Conservation (phyloP, 2,329 filamentous ascomycete genomes). For the Paraphoma chrysanthemicola region DNA sequence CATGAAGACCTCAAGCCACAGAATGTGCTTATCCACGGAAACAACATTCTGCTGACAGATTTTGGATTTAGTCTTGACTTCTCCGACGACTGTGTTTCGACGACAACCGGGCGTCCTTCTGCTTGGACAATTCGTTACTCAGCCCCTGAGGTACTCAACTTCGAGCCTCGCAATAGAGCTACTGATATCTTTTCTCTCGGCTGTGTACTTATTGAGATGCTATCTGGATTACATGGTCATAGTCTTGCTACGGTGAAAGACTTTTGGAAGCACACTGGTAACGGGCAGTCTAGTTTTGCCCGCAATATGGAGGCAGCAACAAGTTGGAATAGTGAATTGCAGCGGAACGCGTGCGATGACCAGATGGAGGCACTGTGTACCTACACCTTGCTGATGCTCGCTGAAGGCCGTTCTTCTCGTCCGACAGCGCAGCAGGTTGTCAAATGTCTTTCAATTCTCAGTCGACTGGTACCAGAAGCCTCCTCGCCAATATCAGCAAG, state of each 20-base stretch:
- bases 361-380: neutral
- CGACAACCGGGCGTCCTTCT: constrained; percentile 17
- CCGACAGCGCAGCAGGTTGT: constrained; percentile 8
- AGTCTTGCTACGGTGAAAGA: constrained; percentile 2
- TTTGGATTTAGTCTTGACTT: constrained; percentile 18
- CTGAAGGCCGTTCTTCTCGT: neutral
- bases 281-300: constrained; percentile 16
- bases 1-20: constrained; percentile 27
- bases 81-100: constrained; percentile 19
- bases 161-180: constrained; percentile 15
- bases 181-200: constrained; percentile 25
- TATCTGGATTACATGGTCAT: constrained; percentile 12
- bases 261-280: constrained; percentile 16
- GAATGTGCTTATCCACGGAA: constrained; percentile 25
- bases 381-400: constrained; percentile 1
- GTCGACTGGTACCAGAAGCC: neutral
- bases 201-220: constrained; percentile 21
- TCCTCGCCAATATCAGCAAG: too few relatives aligned
- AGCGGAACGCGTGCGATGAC: neutral
- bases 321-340: neutral
- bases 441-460: constrained; percentile 1
- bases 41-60: constrained; percentile 10
- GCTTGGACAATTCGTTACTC: constrained; percentile 21
- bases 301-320: constrained; percentile 11
- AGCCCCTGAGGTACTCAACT: constrained; percentile 19